These are phyloP conservation scores for Jamesozyma lodderae DNA, from an alignment of 805 yeast species.

Conservation along the genomic window DNA sequence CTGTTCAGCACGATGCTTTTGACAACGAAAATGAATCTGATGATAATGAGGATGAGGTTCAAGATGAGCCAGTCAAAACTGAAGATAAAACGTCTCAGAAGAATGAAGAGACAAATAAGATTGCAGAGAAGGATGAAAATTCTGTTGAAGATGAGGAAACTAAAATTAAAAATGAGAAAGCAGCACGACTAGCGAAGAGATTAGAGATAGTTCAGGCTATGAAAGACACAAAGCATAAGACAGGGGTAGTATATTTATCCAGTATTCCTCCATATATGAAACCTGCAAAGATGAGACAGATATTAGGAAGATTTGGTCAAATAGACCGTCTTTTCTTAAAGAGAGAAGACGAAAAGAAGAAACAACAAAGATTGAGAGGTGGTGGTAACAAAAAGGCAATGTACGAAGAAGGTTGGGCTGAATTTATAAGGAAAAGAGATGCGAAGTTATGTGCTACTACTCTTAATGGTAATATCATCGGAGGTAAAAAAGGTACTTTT, in stretches of 20 bases:
- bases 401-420: slow-evolving; percentile 96
- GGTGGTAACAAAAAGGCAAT: slow-evolving; percentile 89
- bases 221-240: slow-evolving; percentile 47
- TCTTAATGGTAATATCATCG: slow-evolving; percentile 78
- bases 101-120: slow-evolving; percentile 14
- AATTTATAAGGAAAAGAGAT: slow-evolving; percentile 69
- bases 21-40: slow-evolving; percentile 20
- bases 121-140: slow-evolving; percentile 5
- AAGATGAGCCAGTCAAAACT: slow-evolving; percentile 9
- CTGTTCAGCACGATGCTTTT: slow-evolving; percentile 13
- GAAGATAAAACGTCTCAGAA: slow-evolving; percentile 5
- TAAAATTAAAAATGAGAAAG: slow-evolving; percentile 12
- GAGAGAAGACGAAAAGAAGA: slow-evolving; percentile 65
- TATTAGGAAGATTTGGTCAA: slow-evolving; percentile 73
- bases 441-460: slow-evolving; percentile 85
- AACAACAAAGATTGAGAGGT: slow-evolving; percentile 60
- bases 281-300: slow-evolving; percentile 79
- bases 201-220: slow-evolving; percentile 39
- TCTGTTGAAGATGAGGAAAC: slow-evolving; percentile 18
- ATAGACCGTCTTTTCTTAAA: slow-evolving; percentile 80
- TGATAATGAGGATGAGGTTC: slow-evolving; percentile 13
- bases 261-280: slow-evolving; percentile 95
- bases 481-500: slow-evolving; percentile 85
- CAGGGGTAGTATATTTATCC: slow-evolving; percentile 91
- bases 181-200: slow-evolving; percentile 35